Evolutionary conservation across 768 basidiomycete species (phyloP).

Genomic region (Psilocybe tampanensis): DNA sequence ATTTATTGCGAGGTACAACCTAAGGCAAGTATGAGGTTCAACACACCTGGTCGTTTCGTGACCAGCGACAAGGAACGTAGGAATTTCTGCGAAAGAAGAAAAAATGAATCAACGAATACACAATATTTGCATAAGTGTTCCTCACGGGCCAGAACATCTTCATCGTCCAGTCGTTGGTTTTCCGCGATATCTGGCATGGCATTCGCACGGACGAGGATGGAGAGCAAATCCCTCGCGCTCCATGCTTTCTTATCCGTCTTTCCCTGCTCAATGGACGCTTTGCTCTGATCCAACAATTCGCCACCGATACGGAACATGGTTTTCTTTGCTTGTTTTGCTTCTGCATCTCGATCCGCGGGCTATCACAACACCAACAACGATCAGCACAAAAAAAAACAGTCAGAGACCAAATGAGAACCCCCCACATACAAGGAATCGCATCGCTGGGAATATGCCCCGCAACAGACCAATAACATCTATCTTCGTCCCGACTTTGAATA

Average conservation of each 20-base stretch:
- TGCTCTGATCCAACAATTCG: slow-evolving; percentile 49
- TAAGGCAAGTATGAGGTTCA: background rate
- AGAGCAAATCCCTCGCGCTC: slow-evolving; percentile 52
- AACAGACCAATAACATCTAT: slow-evolving; percentile 32
- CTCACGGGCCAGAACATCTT: slow-evolving; percentile 56
- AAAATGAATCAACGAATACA: background rate
- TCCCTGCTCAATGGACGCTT: slow-evolving; percentile 29
- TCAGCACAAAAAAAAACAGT: background rate
- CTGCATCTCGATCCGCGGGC: slow-evolving; percentile 28
- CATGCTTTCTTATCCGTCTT: slow-evolving; percentile 21
- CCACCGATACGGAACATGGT: slow-evolving; percentile 49
- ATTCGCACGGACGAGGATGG: slow-evolving; percentile 61
- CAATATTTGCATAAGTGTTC: too few relatives aligned
- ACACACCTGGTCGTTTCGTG: slow-evolving; percentile 52
- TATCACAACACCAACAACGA: slow-evolving; percentile 5
- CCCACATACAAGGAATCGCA: slow-evolving; percentile 34
- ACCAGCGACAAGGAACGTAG: slow-evolving; percentile 56
- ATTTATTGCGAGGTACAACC: background rate
- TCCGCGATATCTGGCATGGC: slow-evolving; percentile 55
- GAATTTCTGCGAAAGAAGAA: slow-evolving; percentile 41
- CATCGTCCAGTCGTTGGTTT: slow-evolving; percentile 54
- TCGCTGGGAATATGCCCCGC: slow-evolving; percentile 33
- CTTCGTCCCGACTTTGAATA: slow-evolving; percentile 43
- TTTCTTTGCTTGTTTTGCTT: slow-evolving; percentile 27
- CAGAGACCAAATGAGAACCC: background rate